These are phyloP conservation scores for Boletellus emodensis DNA, from an alignment of 768 basidiomycete genomes.

Conservation along the genomic window DNA sequence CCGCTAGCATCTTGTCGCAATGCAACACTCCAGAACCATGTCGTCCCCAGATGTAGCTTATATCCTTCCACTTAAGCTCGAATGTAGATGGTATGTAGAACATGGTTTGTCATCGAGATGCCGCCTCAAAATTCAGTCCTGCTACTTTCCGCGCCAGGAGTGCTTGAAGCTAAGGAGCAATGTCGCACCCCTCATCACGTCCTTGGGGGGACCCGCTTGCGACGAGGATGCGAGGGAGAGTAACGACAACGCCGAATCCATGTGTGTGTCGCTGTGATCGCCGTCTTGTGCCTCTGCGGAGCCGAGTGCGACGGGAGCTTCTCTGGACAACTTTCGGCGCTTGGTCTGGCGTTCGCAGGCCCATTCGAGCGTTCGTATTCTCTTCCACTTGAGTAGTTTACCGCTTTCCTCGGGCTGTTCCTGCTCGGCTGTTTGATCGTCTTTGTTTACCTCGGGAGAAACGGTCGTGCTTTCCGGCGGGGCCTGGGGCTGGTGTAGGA, in stretches of 20 bases:
- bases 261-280: conserved; percentile 8
- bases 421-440: neutral
- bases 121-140: conserved; percentile 13
- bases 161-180: conserved; percentile 29
- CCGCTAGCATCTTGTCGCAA: conserved; percentile 25
- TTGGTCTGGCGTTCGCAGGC: conserved; percentile 41
- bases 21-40: conserved; percentile 18
- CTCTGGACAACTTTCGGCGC: conserved; percentile 29
- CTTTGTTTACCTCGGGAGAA: neutral
- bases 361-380: conserved; percentile 40
- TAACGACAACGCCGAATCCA: conserved; percentile 28
- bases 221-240: conserved; percentile 25
- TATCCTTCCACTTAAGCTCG: conserved; percentile 11
- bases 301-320: conserved; percentile 11
- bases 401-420: conserved; percentile 8
- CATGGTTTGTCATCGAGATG: conserved; percentile 17
- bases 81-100: conserved; percentile 24
- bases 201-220: conserved; percentile 7
- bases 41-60: conserved; percentile 30
- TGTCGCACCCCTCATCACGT: conserved; percentile 27
- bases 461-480: neutral
- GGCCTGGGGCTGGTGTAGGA: neutral
- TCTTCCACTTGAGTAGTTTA: conserved; percentile 13
- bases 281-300: conserved; percentile 18
- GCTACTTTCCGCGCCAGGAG: conserved; percentile 26